These are phyloP conservation scores for Suhomyces sp. DNA, from an alignment of 805 yeast genomes.

Conservation along the genomic window DNA sequence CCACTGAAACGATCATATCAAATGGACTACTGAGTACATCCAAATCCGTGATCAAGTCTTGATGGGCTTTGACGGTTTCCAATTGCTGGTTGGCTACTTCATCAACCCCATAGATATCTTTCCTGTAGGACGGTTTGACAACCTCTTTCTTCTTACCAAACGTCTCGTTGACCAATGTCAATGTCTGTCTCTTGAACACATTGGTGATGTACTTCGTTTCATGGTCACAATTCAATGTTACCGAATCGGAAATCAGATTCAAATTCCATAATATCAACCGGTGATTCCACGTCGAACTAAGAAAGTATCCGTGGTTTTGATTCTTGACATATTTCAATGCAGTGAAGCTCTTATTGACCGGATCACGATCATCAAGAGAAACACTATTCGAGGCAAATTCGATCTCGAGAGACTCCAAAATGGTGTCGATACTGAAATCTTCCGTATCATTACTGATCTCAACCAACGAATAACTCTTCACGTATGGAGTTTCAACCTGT, in stretches of 20 bases:
- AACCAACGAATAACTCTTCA: constrained; percentile 23
- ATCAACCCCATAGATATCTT: constrained; percentile 5
- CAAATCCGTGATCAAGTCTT: constrained; percentile 51
- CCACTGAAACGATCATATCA: constrained; percentile 63
- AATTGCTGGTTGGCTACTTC: constrained; percentile 40
- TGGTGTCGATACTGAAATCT: constrained; percentile 14
- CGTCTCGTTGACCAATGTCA: constrained; percentile 44
- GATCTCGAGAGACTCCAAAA: constrained; percentile 18
- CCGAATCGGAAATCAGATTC: constrained; percentile 15
- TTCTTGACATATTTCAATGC: constrained; percentile 8
- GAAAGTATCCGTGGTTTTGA: constrained; percentile 11
- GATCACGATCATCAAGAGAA: constrained; percentile 5
- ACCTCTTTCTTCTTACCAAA: constrained; percentile 11
- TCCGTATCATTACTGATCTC: constrained; percentile 20
- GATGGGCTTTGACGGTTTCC: constrained; percentile 43
- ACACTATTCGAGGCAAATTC: constrained; percentile 15
- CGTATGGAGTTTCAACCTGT: constrained; percentile 16
- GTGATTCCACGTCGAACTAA: constrained; percentile 27
- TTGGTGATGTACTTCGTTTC: constrained; percentile 17
- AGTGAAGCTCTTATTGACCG: constrained; percentile 13
- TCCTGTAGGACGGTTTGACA: constrained; percentile 5
- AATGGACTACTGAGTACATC: constrained; percentile 49
- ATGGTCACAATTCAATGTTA: constrained; percentile 15
- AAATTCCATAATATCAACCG: constrained; percentile 31
- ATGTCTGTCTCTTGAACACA: constrained; percentile 30